These are phyloP conservation scores for Colletotrichum lupini DNA, from an alignment of 2,329 filamentous ascomycete genomes.

Conservation along the genomic window DNA sequence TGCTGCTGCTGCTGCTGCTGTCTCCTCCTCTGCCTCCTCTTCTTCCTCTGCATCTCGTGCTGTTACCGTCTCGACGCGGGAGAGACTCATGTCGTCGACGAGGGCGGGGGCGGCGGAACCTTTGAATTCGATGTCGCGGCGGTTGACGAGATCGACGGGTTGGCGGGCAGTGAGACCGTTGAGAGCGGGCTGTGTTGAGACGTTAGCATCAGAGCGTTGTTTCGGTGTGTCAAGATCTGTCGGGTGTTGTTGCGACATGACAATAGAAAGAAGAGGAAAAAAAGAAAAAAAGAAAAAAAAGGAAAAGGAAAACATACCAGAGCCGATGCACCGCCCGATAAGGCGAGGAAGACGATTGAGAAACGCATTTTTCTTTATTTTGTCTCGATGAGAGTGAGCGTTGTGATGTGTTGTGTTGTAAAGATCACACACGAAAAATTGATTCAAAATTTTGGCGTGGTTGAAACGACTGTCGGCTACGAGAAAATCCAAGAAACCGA, in stretches of 20 bases:
- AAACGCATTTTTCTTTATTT: slow-evolving; percentile 16
- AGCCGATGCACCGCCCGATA: slow-evolving; percentile 24
- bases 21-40: too few relatives aligned
- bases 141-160: not conserved
- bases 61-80: not conserved
- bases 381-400: not conserved
- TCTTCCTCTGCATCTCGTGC: not conserved
- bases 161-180: not conserved
- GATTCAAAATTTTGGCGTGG: not conserved
- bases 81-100: slow-evolving; percentile 5
- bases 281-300: not conserved
- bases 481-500: not conserved
- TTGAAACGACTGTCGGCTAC: slow-evolving; percentile 27
- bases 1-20: not conserved
- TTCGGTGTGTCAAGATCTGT: not conserved
- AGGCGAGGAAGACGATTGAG: slow-evolving; percentile 23
- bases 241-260: not conserved
- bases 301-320: slow-evolving; percentile 5
- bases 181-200: slow-evolving; percentile 5
- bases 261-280: too few relatives aligned
- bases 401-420: not conserved
- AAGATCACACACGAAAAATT: not conserved
- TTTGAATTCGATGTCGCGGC: slow-evolving; percentile 14
- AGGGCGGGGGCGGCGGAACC: not conserved
- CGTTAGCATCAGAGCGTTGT: not conserved